Base-by-base conservation (phyloP, 2,329 filamentous ascomycete species). In the Phialocephala subalpina region DNA sequence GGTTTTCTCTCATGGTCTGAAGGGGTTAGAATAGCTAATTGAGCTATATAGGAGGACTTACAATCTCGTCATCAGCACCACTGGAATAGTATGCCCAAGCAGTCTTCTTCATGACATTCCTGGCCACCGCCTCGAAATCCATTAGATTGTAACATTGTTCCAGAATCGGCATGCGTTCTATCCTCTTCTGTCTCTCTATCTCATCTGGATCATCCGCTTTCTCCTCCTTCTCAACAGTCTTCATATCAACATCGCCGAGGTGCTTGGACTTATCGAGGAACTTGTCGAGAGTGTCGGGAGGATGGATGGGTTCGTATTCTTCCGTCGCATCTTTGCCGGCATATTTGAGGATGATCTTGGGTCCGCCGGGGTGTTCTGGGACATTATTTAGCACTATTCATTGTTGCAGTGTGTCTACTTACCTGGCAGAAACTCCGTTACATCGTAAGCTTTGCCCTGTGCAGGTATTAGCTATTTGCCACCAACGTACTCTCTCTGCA, bases 41-140 rank as follows among this genome's bases (percentile, higher is more conserved):
- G 9, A 38, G 25, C 20, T 27, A 22, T 55, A 8, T 25, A 42
- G 4, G 38, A 27, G 22, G 22, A 78, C 87, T 75, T 77, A 93
- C 91, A 80, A 95, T 94, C 79, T 95, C 92, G 75, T 97, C 93
- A 76, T 96, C 93, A 0, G 95, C 93, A 64, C 93, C 95, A 76
- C 92, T 96, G 0, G 93, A 97, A 80, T 99, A 99, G 82, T 99
- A 99, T 29, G 92, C 96, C 96, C 96, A 99, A 0, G 95, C 95
- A 1, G 90, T 91, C 82, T 92, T 97, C 86, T 97, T 97, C 95
- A 98, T 97, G 64, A 97, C 88, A 45, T 88, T 84, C 73, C 91
- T 89, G 5, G 96, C 96, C 40, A 98, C 95, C 3, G 93, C 89
- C 84, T 99, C 96, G 78, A 99, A 99, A 81, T 99, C 96, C 82